Conservation (phyloP, 371 early-diverging fungal genomes). For the Syncephalastrum racemosum region DNA sequence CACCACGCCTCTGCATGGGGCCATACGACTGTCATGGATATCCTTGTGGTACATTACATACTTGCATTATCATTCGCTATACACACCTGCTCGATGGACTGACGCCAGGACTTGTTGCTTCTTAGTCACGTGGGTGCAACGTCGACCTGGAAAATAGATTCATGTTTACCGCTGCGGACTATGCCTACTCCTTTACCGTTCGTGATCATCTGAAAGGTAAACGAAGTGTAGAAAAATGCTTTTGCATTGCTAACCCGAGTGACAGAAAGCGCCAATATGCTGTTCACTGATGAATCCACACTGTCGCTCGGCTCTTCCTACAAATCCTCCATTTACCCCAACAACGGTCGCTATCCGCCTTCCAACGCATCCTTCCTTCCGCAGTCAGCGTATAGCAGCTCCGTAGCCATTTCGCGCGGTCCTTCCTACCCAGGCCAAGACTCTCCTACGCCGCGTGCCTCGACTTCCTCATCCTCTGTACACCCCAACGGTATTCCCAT, state of each 20-base stretch:
- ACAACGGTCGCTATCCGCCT: conserved; percentile 33
- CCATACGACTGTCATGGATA: conserved; percentile 45
- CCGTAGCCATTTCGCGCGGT: conserved; percentile 34
- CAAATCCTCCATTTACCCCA: conserved; percentile 18
- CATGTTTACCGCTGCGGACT: conserved; percentile 42
- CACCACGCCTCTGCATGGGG: conserved; percentile 57
- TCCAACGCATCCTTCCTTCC: conserved; percentile 23
- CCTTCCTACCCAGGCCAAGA: conserved; percentile 35
- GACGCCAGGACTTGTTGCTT: no score
- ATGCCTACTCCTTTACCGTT: conserved; percentile 43
- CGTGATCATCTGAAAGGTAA: conserved; percentile 45
- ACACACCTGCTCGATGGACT: no score
- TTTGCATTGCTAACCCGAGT: background rate
- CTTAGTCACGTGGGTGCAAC: conserved; percentile 47
- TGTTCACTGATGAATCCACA: conserved; percentile 37
- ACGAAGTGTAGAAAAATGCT: background rate
- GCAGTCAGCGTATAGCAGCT: conserved; percentile 17
- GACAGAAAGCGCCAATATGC: conserved; percentile 34
- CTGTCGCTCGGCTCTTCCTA: conserved; percentile 34
- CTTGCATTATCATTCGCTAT: no score
- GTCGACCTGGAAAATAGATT: conserved; percentile 42
- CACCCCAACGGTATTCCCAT: conserved; percentile 10
- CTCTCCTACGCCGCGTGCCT: conserved; percentile 44
- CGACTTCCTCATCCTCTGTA: conserved; percentile 44
- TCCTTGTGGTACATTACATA: conserved; percentile 34